These are phyloP conservation scores for Aphanomyces astaci DNA, from an alignment of 352 stramenopile genomes.

Conservation along the genomic window DNA sequence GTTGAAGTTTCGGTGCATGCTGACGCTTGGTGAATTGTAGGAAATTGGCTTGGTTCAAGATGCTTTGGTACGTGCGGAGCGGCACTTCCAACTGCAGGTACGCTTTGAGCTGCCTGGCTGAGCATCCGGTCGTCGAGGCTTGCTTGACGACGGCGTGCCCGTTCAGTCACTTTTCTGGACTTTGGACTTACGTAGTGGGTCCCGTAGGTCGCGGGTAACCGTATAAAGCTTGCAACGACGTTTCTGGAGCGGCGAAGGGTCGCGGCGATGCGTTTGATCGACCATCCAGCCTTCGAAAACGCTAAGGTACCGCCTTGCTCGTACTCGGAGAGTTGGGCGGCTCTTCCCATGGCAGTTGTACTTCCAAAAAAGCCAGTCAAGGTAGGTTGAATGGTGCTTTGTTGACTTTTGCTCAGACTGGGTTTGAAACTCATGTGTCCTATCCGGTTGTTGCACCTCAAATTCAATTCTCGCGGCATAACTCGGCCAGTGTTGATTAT, in stretches of 20 bases:
- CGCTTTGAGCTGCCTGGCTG: neutral
- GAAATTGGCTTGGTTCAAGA: neutral
- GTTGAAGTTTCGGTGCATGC: neutral
- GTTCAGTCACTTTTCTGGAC: neutral
- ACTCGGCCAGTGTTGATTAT: neutral
- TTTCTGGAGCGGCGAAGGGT: neutral
- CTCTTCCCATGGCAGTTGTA: neutral
- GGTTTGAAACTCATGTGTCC: neutral
- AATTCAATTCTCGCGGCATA: neutral
- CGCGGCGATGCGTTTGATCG: neutral
- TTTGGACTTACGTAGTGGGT: neutral
- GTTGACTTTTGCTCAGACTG: no score
- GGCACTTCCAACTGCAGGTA: neutral
- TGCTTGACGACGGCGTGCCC: neutral
- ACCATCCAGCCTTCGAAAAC: neutral
- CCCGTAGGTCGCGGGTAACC: neutral
- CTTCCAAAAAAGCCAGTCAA: no score
- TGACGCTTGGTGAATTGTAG: neutral
- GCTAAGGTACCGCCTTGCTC: neutral
- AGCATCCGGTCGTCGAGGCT: neutral
- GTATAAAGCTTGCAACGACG: neutral
- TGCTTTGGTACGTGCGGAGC: neutral
- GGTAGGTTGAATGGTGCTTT: no score
- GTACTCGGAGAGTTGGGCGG: neutral
- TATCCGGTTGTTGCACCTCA: neutral